Base-by-base conservation (phyloP, 1,139 yeast species). In the Zygoascus sp. region DNA sequence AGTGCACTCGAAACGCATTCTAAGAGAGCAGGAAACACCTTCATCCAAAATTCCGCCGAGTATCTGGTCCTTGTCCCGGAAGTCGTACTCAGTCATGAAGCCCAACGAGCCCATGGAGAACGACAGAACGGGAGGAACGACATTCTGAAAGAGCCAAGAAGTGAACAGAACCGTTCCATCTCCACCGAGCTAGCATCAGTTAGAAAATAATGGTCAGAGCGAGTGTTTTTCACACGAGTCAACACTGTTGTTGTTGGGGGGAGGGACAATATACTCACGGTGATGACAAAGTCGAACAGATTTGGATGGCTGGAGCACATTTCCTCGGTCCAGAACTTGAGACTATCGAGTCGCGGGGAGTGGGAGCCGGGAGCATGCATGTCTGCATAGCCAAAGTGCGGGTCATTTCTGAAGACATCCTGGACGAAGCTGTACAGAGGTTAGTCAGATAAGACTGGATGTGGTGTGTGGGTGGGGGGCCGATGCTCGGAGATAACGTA, bases 101-200 rank as follows among this genome's bases (percentile, higher is more conserved):
- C 96, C 96, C 17, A 88, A 69, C 2, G 92, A 82, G 0, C 96
- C 96, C 65, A 87, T 66, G 2, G 92, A 81, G 62, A 86, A 88
- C 44, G 90, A 78, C 37, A 88, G 66, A 1, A 88, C 86, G 0
- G 96, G 96, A 0, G 96, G 96, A 3, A 86, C 95, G 23, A 74
- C 70, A 19, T 76, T 74, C 64, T 84, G 89, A 55, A 76, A 76
- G 11, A 76, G 58, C 72, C 78, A 73, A 32, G 77, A 71, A 47
- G 86, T 79, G 63, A 81, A 87, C 25, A 88, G 67, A 42, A 87
- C 89, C 0, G 96, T 88, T 2, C 96, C 96, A 62, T 88, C 96
- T 3, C 96, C 96, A 17, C 96, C 96, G 38, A 87, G 63, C 50
- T 53, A 44, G 27, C 8, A 15, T 21, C n/a, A 38, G 22, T 20